Evolutionary conservation across 306 rosid species (phyloP).

Genomic region (Fagus sylvatica): DNA sequence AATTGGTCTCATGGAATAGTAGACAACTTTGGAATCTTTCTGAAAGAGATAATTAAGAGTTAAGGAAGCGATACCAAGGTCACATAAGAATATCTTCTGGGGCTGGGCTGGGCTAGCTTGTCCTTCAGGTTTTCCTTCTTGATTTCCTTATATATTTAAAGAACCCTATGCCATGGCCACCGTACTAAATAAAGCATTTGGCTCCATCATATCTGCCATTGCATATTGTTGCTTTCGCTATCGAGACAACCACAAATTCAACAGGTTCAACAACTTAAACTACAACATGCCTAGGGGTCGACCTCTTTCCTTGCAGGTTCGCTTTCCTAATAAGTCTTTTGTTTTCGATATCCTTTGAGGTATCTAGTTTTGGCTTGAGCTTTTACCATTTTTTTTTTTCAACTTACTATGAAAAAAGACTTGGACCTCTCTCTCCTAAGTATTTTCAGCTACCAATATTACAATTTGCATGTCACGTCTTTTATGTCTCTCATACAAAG

Average conservation of each 20-base stretch:
- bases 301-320: slow-evolving; percentile 85
- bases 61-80: slow-evolving; percentile 45
- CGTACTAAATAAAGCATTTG: slow-evolving; percentile 52
- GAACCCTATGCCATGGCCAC: slow-evolving; percentile 50
- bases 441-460: not conserved
- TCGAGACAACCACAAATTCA: slow-evolving; percentile 27
- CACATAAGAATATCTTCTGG: slow-evolving; percentile 69
- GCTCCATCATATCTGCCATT: slow-evolving; percentile 50
- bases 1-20: slow-evolving; percentile 27
- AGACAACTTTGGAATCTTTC: slow-evolving; percentile 25
- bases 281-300: slow-evolving; percentile 75
- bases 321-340: slow-evolving; percentile 2
- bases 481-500: not conserved
- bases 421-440: not conserved
- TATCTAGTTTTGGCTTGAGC: not conserved
- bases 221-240: slow-evolving; percentile 33
- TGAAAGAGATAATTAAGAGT: slow-evolving; percentile 31
- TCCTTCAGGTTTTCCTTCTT: slow-evolving; percentile 23
- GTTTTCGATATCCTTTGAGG: not conserved
- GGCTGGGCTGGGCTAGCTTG: slow-evolving; percentile 26
- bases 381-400: not conserved
- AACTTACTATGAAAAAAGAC: not conserved
- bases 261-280: slow-evolving; percentile 31
- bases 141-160: slow-evolving; percentile 15
- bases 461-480: not conserved